A percentile compares a stretch with the other conserved stretches of the same genome.
Evolutionary conservation across 2,329 filamentous ascomycete genomes (phyloP).

Genomic region (Tolypocladium tundrense): DNA sequence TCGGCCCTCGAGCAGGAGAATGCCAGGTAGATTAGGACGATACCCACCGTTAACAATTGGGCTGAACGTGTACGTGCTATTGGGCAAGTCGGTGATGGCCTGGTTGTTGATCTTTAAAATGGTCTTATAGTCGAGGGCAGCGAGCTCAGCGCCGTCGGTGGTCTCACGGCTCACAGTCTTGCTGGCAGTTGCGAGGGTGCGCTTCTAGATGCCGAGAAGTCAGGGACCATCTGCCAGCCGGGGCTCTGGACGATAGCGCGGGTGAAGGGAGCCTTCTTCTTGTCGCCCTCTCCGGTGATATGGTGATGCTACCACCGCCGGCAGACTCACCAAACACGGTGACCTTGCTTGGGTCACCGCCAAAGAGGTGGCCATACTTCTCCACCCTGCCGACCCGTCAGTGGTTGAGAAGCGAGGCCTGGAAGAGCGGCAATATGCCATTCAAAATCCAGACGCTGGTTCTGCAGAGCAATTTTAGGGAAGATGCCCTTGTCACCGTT

Average conservation of each 20-base stretch:
- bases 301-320: slow-evolving; percentile 39
- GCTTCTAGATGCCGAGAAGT: slow-evolving; percentile 3
- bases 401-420: background rate
- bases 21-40: slow-evolving; percentile 16
- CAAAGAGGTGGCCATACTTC: slow-evolving; percentile 36
- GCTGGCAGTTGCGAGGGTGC: slow-evolving; percentile 4
- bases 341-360: slow-evolving; percentile 37
- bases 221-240: slow-evolving; percentile 1
- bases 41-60: slow-evolving; percentile 24
- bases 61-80: slow-evolving; percentile 17
- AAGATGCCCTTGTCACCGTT: slow-evolving; percentile 20
- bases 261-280: slow-evolving; percentile 30
- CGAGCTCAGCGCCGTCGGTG: slow-evolving; percentile 3
- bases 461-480: slow-evolving; percentile 39
- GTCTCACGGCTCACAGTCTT: slow-evolving; percentile 1
- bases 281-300: slow-evolving; percentile 32
- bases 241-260: slow-evolving; percentile 30
- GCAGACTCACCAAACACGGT: slow-evolving; percentile 33
- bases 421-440: slow-evolving; percentile 20
- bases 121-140: slow-evolving; percentile 1
- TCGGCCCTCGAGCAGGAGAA: slow-evolving; percentile 24
- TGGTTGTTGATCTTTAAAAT: slow-evolving; percentile 24
- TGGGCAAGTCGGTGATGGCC: slow-evolving; percentile 4
- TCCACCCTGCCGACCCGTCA: slow-evolving; percentile 21
- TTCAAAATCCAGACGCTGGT: slow-evolving; percentile 35